Evolutionary conservation across 495 filamentous ascomycete genomes (phyloP), one percentile per base, ranked within the genome.

Genomic region (Penicillium bialowiezense): DNA sequence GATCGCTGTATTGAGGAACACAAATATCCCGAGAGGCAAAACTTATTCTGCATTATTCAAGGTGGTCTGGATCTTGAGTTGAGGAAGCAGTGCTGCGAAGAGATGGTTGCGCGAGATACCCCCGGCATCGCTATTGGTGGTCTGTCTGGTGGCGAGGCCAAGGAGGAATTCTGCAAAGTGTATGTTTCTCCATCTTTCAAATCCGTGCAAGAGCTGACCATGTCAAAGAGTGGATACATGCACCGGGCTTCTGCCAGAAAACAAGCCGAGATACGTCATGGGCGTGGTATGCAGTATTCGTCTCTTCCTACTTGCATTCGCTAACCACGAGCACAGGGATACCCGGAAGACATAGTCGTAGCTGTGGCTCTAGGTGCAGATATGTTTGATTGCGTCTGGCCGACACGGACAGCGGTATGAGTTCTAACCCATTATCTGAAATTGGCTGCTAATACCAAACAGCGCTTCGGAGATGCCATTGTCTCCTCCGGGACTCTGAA

Each of bases 301-400:
- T n/a, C n/a, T 69, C 2, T 29, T n/a, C 3, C 15, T 14, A 38
- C 21, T 10, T 0, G 23, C 23, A 42, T 29, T 18, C 19, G 21
- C 57, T 71, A 21, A 68, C 44, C 7, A 18, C n/a, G 21, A 18
- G 8, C 6, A 14, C 48, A 84, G 81, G 86, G 93, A 24, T 98
- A 96, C 64, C 93, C 93, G 1, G 93, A 97, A 64, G 93, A 98
- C 66, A 74, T 98, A 44, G 75, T 98, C 10, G 90, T 98, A 12
- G 90, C 88, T 42, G 78, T 95, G 10, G 93, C 93, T 9, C 79
- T 98, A 5, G 93, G 93, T 4, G 93, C 95, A 18, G 93, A 98
- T 63, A 97, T 98, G 95, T 98, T 98, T 66, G 93, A 98, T 71
- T 98, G 95, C 60, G 93, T 97, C 5, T 98, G 95, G 95, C 95